These are phyloP conservation scores for Astrephomene gubernaculifera DNA, from an alignment of 139 green algal species.

Conservation along the genomic window DNA sequence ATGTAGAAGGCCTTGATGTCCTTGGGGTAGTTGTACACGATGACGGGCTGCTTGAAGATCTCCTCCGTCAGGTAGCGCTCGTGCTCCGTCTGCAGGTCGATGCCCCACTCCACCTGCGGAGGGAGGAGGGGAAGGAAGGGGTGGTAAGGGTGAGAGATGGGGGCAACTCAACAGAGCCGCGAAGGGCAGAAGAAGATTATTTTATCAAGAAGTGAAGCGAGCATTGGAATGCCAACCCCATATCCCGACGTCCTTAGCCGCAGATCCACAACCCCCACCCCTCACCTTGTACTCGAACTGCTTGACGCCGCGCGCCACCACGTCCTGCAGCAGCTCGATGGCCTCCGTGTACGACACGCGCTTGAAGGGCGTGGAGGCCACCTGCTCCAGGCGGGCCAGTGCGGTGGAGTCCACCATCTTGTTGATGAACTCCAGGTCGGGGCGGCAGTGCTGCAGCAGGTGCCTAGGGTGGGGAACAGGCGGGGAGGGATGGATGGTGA, in stretches of 20 bases:
- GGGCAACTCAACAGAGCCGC: background rate
- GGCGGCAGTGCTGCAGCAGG: constrained; percentile 75
- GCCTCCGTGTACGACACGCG: constrained; percentile 95
- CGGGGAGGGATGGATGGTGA: background rate
- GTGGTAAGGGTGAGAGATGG: background rate
- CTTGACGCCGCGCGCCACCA: constrained; percentile 80
- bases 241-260: too few species aligned
- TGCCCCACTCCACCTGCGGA: constrained; percentile 87
- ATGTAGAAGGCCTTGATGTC: constrained; percentile 99
- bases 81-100: constrained; percentile 94
- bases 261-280: too few species aligned
- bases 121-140: background rate
- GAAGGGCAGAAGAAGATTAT: too few species aligned
- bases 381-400: constrained; percentile 84
- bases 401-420: constrained; percentile 89
- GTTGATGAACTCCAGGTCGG: constrained; percentile 69
- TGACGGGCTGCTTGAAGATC: constrained; percentile 94
- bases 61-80: constrained; percentile 96
- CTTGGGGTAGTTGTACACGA: constrained; percentile 97
- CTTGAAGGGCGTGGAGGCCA: constrained; percentile 88
- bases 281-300: constrained; percentile 88
- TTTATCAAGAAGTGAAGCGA: too few species aligned
- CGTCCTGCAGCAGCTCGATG: constrained; percentile 90
- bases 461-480: constrained; percentile 50
- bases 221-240: too few species aligned